Evolutionary conservation across 768 basidiomycete genomes (phyloP).

Genomic region (Hygrophoropsis aurantiaca): DNA sequence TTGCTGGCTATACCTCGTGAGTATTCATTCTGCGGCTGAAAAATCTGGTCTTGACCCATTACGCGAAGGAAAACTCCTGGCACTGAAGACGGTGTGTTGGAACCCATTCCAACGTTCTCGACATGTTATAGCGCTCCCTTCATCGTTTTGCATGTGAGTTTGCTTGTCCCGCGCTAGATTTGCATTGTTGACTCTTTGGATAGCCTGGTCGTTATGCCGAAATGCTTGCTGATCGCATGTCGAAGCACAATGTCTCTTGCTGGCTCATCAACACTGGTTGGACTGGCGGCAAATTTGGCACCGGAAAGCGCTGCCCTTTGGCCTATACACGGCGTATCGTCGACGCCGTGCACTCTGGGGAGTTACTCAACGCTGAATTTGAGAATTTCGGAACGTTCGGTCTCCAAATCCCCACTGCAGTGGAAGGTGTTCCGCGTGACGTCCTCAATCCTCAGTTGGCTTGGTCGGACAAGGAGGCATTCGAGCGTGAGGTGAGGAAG

Average conservation of each 20-base stretch:
- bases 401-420: slow-evolving; percentile 76
- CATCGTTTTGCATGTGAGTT: slow-evolving; percentile 88
- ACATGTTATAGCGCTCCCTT: slow-evolving; percentile 99
- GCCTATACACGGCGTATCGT: slow-evolving; percentile 95
- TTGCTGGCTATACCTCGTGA: slow-evolving; percentile 93
- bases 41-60: slow-evolving; percentile 11
- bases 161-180: neutral
- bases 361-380: slow-evolving; percentile 83
- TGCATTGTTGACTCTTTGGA: slow-evolving; percentile 5
- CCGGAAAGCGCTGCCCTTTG: slow-evolving; percentile 93
- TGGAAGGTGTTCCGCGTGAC: slow-evolving; percentile 89
- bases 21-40: slow-evolving; percentile 21
- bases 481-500: slow-evolving; percentile 85
- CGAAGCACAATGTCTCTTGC: slow-evolving; percentile 84
- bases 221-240: slow-evolving; percentile 96
- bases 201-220: slow-evolving; percentile 91
- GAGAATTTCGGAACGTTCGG: slow-evolving; percentile 84
- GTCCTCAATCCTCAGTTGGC: slow-evolving; percentile 86
- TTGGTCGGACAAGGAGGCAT: slow-evolving; percentile 88
- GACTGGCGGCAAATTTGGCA: slow-evolving; percentile 92
- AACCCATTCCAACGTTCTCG: slow-evolving; percentile 98
- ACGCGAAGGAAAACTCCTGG: slow-evolving; percentile 89
- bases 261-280: slow-evolving; percentile 99
- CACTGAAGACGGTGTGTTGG: slow-evolving; percentile 96
- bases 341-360: slow-evolving; percentile 94